Evolutionary conservation across 1,284 basidiomycete genomes (phyloP).

Genomic region (Paramarasmius palmivorus): DNA sequence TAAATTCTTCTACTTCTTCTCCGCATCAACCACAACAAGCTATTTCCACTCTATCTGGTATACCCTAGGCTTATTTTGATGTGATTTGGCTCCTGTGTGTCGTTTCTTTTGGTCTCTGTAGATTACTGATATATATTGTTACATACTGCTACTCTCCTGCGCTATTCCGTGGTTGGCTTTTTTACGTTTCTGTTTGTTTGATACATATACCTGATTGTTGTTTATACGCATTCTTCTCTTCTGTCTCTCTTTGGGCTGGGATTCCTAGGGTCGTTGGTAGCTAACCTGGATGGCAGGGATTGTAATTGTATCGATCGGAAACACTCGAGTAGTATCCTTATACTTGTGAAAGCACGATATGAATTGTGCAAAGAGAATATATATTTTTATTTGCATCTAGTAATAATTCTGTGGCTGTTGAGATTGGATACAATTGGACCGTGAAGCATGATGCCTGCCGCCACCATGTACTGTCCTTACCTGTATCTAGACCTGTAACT

Average conservation of each 20-base stretch:
- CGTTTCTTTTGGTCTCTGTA: no score
- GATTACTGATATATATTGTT: conserved; percentile 7
- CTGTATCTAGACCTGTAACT: no score
- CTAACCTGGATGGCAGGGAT: conserved; percentile 29
- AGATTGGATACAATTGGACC: no score
- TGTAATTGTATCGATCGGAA: conserved; percentile 29
- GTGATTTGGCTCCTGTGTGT: no score
- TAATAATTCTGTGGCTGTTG: neutral
- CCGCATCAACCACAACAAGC: neutral
- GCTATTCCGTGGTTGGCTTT: neutral
- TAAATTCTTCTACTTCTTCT: conserved; percentile 9
- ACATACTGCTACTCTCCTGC: conserved; percentile 3
- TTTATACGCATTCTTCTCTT: conserved; percentile 9
- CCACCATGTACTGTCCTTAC: no score
- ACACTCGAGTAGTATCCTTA: no score
- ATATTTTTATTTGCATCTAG: neutral
- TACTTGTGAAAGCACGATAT: neutral
- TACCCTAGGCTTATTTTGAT: no score
- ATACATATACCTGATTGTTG: conserved; percentile 5
- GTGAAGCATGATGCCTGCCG: no score
- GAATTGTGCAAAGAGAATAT: neutral
- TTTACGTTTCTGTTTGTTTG: conserved; percentile 6
- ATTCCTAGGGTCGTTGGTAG: conserved; percentile 24
- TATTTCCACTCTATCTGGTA: no score
- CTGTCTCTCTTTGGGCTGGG: neutral